Percentiles rank a stretch among this genome's conserved stretches.
These are phyloP conservation scores for Saturnispora galanensis DNA, from an alignment of 805 yeast genomes.

Conservation along the genomic window DNA sequence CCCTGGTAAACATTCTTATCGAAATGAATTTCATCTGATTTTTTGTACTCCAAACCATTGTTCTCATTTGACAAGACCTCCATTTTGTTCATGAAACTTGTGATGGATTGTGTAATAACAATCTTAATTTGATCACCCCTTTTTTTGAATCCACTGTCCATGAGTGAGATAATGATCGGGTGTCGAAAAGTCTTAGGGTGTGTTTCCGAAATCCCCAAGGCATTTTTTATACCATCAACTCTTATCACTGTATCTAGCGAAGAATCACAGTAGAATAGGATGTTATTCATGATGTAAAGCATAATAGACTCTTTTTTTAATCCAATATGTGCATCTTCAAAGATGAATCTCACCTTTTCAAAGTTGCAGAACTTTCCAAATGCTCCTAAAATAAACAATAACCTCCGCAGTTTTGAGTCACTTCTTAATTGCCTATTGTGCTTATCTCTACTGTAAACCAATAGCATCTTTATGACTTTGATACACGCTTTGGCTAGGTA, in stretches of 20 bases:
- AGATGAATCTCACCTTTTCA: constrained; percentile 33
- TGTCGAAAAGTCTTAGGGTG: constrained; percentile 61
- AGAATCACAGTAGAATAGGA: constrained; percentile 42
- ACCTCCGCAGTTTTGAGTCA: constrained; percentile 42
- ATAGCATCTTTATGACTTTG: constrained; percentile 44
- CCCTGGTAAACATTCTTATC: constrained; percentile 51
- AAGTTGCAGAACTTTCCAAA: constrained; percentile 66
- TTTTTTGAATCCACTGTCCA: constrained; percentile 40
- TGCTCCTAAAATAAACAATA: constrained; percentile 56
- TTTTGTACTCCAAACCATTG: constrained; percentile 30
- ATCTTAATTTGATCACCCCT: constrained; percentile 34
- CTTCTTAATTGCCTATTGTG: constrained; percentile 16
- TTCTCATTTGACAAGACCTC: constrained; percentile 36
- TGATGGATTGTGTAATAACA: constrained; percentile 46
- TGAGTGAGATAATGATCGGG: constrained; percentile 38
- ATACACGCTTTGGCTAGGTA: constrained; percentile 54
- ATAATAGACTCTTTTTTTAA: constrained; percentile 44
- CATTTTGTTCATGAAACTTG: constrained; percentile 48
- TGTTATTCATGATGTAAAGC: constrained; percentile 47
- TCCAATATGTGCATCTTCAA: constrained; percentile 31
- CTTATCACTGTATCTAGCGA: constrained; percentile 28
- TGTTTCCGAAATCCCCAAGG: constrained; percentile 48
- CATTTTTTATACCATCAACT: constrained; percentile 44
- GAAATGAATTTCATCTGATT: constrained; percentile 27
- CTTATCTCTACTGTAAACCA: constrained; percentile 32